Evolutionary conservation across 2,329 filamentous ascomycete genomes (phyloP), one percentile per base, ranked within the genome.

Genomic region (Catunica adiposa): DNA sequence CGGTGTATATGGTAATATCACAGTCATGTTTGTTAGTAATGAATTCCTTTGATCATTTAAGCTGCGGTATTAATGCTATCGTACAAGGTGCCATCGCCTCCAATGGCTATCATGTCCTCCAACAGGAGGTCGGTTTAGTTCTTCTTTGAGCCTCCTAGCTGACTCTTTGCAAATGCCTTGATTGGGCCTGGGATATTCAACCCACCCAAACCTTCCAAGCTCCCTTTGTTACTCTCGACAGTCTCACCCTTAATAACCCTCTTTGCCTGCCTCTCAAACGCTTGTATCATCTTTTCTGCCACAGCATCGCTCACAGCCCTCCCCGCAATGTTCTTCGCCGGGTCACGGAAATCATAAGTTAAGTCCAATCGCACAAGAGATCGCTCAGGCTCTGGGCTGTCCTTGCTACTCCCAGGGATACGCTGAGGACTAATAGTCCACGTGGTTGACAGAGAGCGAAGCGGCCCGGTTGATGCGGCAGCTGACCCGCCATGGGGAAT

Each of bases 271-370:
- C 79, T 78, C 71, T 96, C 89, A 71, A 98, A 98, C 1, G 92
- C 90, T 67, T 86, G 82, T 61, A 97, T 85, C 89, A 98, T 95
- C 61, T 85, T 75, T 3, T 80, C 82, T 1, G 88, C 90, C 60
- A 96, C 81, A 69, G 86, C 88, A 31, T 87, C 84, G 61, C 88
- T 87, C 23, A 92, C 82, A 34, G 86, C 83, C 38, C 81, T 77
- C 66, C 89, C 92, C 65, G 96, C 73, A 20, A 85, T 80, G 44
- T 82, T 83, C 70, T 96, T 94, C 56, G 95, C 67, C n/a, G 89
- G 87, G 68, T 89, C 97, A 62, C 80, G 76, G 66, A 98, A 96
- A 67, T 83, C 79, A 66, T 89, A 96, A 60, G 82, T 78, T 62
- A 98, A 83, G 56, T 75, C 73, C 62, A 98, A 70, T 62, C 78